Evolutionary conservation across 2,329 filamentous ascomycete genomes (phyloP).

Genomic region (Colletotrichum sansevieriae): DNA sequence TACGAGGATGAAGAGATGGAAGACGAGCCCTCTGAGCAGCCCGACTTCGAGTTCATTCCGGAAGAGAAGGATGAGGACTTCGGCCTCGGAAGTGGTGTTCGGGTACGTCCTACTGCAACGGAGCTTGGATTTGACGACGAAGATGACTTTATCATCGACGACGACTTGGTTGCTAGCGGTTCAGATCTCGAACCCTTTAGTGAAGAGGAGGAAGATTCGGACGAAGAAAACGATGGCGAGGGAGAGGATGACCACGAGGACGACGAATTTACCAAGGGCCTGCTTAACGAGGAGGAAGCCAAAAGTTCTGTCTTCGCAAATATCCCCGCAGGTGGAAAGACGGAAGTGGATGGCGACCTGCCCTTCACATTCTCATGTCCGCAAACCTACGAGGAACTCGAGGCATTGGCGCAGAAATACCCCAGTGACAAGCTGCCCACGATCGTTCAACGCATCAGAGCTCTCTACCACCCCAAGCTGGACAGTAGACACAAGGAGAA

Average conservation of each 20-base stretch:
- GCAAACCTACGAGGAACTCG: conserved; percentile 79
- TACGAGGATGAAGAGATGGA: conserved; percentile 58
- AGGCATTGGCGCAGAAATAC: conserved; percentile 74
- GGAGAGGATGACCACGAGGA: conserved; percentile 61
- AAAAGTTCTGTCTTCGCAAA: conserved; percentile 64
- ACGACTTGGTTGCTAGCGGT: conserved; percentile 86
- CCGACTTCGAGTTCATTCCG: conserved; percentile 49
- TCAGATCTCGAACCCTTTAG: conserved; percentile 74
- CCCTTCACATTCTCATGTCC: conserved; percentile 92
- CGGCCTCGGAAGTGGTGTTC: conserved; percentile 71
- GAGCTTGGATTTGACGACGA: conserved; percentile 88
- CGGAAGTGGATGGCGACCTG: conserved; percentile 64
- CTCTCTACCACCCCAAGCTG: conserved; percentile 91
- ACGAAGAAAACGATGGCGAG: conserved; percentile 53
- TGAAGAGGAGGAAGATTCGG: conserved; percentile 66
- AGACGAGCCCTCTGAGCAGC: conserved; percentile 49
- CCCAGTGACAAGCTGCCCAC: conserved; percentile 76
- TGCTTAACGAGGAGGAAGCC: conserved; percentile 71
- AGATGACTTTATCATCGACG: conserved; percentile 92
- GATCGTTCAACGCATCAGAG: conserved; percentile 89
- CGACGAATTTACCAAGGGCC: conserved; percentile 79
- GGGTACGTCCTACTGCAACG: conserved; percentile 65
- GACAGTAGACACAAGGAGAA: conserved; percentile 87
- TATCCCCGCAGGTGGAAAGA: conserved; percentile 45
- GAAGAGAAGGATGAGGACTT: conserved; percentile 67